phyloP scores from a whole-genome alignment of 108 stramenopile species.

The Cyclostephanos tholiformis region DNA sequence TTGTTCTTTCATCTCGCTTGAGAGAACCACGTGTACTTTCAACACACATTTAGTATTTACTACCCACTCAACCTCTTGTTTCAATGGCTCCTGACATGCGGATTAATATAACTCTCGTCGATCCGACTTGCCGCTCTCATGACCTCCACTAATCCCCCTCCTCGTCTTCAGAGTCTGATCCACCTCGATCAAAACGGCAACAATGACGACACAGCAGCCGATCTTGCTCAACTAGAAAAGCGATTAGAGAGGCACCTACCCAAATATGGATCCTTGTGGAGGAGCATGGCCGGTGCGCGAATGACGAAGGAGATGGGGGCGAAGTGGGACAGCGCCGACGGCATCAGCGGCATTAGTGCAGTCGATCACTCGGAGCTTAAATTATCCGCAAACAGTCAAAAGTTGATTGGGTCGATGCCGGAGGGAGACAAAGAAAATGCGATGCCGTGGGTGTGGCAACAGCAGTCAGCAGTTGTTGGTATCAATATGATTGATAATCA shows the following conservation, averaged over 20 bases:
- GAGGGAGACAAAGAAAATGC: constrained; percentile 13
- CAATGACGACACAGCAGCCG: constrained; percentile 11
- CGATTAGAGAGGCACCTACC: constrained; percentile 50
- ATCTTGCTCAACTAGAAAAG: constrained; percentile 14
- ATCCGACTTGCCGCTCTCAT: too few species aligned
- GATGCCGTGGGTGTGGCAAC: not conserved
- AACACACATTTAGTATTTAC: too few species aligned
- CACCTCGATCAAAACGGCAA: not conserved
- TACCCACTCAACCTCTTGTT: too few species aligned
- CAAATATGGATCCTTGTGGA: constrained; percentile 63
- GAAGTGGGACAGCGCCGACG: not conserved
- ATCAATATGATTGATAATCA: not conserved
- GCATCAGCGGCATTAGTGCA: not conserved
- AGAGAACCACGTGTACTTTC: too few species aligned
- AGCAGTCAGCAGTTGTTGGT: not conserved
- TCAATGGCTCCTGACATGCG: too few species aligned
- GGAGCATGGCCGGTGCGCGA: constrained; percentile 41
- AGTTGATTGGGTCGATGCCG: not conserved
- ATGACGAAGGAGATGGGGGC: not conserved
- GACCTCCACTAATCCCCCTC: not conserved
- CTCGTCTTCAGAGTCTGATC: not conserved
- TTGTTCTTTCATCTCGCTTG: too few species aligned
- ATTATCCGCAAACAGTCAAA: too few species aligned
- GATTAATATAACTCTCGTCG: too few species aligned
- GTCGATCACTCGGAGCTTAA: too few species aligned